phyloP scores from a whole-genome alignment of 1,139 yeast species.

The Eremothecium sinecaudum region DNA sequence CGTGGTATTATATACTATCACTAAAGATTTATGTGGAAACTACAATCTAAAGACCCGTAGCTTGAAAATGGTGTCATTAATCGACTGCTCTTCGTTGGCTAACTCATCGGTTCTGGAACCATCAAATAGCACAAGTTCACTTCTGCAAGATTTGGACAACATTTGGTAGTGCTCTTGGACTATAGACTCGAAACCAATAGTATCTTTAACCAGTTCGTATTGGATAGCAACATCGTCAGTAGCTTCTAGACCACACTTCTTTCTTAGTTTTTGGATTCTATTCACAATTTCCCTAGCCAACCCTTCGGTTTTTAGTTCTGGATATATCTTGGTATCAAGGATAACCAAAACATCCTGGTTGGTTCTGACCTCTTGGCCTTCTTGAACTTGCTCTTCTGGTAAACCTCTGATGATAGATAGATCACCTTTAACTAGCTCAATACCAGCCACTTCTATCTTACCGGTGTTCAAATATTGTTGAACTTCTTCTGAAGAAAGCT shows the following conservation, averaged over 20 bases:
- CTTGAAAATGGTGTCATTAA: conserved; percentile 75
- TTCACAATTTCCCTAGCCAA: conserved; percentile 91
- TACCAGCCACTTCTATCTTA: conserved; percentile 77
- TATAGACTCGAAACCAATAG: conserved; percentile 57
- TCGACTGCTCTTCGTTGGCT: conserved; percentile 83
- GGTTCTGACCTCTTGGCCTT: conserved; percentile 78
- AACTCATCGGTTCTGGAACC: conserved; percentile 40
- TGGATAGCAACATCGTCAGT: conserved; percentile 92
- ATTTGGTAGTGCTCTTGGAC: conserved; percentile 56
- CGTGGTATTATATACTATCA: not conserved
- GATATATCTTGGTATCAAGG: conserved; percentile 78
- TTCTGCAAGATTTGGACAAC: conserved; percentile 67
- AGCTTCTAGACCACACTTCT: conserved; percentile 89
- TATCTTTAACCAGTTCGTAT: conserved; percentile 61
- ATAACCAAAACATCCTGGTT: conserved; percentile 82
- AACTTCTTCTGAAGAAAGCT: conserved; percentile 70
- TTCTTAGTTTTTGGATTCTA: conserved; percentile 95
- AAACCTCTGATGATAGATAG: conserved; percentile 83
- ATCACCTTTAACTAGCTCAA: conserved; percentile 78
- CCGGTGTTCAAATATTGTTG: conserved; percentile 66
- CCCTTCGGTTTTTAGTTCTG: conserved; percentile 88
- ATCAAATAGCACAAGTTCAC: conserved; percentile 33
- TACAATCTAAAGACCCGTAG: conserved; percentile 60
- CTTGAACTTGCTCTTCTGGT: conserved; percentile 50
- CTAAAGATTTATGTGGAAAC: conserved; percentile 3